Conservation (phyloP, 805 yeast genomes). For the Zygoascus biomembranicola region DNA sequence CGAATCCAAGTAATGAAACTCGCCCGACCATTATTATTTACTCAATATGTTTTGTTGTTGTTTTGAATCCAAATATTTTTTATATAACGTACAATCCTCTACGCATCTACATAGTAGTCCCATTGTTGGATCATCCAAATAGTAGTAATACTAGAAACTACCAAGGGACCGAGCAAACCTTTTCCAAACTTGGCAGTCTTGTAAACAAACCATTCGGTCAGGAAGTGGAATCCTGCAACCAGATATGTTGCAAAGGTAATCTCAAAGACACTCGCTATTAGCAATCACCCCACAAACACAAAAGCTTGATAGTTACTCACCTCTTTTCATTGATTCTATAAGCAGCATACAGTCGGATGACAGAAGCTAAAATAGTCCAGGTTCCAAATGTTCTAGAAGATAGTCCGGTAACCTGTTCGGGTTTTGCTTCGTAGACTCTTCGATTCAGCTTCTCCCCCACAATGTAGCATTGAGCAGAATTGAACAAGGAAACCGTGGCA, state of each 20-base stretch:
- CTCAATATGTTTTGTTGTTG: not conserved
- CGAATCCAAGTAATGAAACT: not conserved
- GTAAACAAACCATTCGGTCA: slow-evolving; percentile 71
- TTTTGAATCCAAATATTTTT: not conserved
- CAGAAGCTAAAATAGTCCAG: slow-evolving; percentile 85
- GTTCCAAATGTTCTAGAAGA: slow-evolving; percentile 98
- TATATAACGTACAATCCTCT: not conserved
- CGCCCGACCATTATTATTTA: not conserved
- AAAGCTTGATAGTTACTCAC: slow-evolving; percentile 13
- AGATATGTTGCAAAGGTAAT: slow-evolving; percentile 71
- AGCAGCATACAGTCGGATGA: slow-evolving; percentile 83
- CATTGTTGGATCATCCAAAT: slow-evolving; percentile 74
- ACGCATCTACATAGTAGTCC: slow-evolving; percentile 40
- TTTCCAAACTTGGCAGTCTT: slow-evolving; percentile 76
- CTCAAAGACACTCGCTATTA: slow-evolving; percentile 43
- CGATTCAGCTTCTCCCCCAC: slow-evolving; percentile 69
- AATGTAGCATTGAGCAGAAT: slow-evolving; percentile 77
- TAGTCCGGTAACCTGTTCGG: slow-evolving; percentile 41
- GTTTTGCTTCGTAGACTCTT: slow-evolving; percentile 64
- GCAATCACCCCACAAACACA: not conserved
- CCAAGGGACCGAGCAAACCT: slow-evolving; percentile 82
- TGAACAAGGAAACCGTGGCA: slow-evolving; percentile 86
- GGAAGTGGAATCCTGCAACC: slow-evolving; percentile 79
- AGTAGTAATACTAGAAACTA: slow-evolving; percentile 67
- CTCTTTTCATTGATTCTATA: slow-evolving; percentile 60